Percentiles rank a stretch among this genome's conserved stretches.
These are phyloP conservation scores for Leccinum cinnamomeum DNA, from an alignment of 1,284 basidiomycete genomes.

Conservation along the genomic window DNA sequence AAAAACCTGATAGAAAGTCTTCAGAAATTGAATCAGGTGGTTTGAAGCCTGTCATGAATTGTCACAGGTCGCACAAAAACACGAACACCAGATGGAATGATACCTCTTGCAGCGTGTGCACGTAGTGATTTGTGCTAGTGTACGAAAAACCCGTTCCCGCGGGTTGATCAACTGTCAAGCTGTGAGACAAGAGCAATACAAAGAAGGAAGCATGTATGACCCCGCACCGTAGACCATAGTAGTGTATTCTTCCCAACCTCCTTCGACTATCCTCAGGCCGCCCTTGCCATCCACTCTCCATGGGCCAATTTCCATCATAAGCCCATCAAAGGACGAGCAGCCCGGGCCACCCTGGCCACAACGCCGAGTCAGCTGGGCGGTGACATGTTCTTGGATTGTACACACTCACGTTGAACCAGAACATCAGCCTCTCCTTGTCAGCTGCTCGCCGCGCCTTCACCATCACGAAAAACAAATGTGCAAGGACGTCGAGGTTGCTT, in stretches of 20 bases:
- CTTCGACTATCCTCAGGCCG: slow-evolving; percentile 76
- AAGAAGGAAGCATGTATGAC: neutral
- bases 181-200: slow-evolving; percentile 11
- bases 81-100: slow-evolving; percentile 12
- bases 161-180: slow-evolving; percentile 81
- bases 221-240: slow-evolving; percentile 88
- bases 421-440: slow-evolving; percentile 85
- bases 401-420: slow-evolving; percentile 90
- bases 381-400: neutral
- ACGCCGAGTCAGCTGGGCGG: neutral
- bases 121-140: slow-evolving; percentile 81
- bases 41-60: slow-evolving; percentile 59
- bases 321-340: slow-evolving; percentile 95
- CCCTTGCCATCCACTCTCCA: slow-evolving; percentile 84
- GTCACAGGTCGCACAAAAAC: neutral
- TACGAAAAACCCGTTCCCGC: slow-evolving; percentile 95
- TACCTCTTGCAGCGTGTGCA: slow-evolving; percentile 78
- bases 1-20: slow-evolving; percentile 88
- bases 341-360: slow-evolving; percentile 82
- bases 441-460: slow-evolving; percentile 85
- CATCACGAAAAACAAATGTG: slow-evolving; percentile 90
- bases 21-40: slow-evolving; percentile 84
- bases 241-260: slow-evolving; percentile 99
- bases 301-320: slow-evolving; percentile 98
- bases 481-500: slow-evolving; percentile 57